Conservation (phyloP, 1,284 basidiomycete genomes). For the Leccinum angustisporum region DNA sequence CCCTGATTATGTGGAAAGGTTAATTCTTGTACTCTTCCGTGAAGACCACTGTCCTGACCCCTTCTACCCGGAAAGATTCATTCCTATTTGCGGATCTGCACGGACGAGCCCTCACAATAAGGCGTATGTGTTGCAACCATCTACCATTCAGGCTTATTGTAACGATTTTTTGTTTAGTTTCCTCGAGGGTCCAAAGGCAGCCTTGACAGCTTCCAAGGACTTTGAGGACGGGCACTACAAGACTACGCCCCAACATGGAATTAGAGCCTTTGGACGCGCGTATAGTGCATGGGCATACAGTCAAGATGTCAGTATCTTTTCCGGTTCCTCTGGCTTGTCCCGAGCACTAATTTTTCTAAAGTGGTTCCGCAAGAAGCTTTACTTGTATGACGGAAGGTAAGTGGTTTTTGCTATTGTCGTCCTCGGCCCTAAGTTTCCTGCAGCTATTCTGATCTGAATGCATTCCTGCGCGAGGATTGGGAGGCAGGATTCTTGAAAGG, state of each 20-base stretch:
- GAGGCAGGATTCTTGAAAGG: conserved; percentile 44
- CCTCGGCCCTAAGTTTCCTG: not conserved
- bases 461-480: conserved; percentile 54
- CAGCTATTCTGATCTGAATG: conserved; percentile 48
- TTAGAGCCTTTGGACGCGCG: conserved; percentile 56
- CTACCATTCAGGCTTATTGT: not conserved
- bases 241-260: conserved; percentile 45
- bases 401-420: conserved; percentile 8
- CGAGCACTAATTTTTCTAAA: conserved; percentile 22
- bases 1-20: conserved; percentile 58
- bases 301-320: conserved; percentile 41
- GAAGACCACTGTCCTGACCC: not conserved
- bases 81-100: conserved; percentile 57
- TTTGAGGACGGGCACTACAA: conserved; percentile 58
- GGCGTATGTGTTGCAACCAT: conserved; percentile 41
- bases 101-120: conserved; percentile 61
- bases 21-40: not conserved
- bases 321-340: not conserved
- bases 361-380: conserved; percentile 57
- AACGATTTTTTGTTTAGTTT: conserved; percentile 39
- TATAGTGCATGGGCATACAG: conserved; percentile 64
- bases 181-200: conserved; percentile 59
- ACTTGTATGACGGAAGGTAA: conserved; percentile 45
- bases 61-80: conserved; percentile 39
- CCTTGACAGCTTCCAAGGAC: conserved; percentile 55